A percentile compares a stretch with the other conserved stretches of the same genome.
Conservation (phyloP, 2,329 filamentous ascomycete genomes). For the Rutstroemia sp. region DNA sequence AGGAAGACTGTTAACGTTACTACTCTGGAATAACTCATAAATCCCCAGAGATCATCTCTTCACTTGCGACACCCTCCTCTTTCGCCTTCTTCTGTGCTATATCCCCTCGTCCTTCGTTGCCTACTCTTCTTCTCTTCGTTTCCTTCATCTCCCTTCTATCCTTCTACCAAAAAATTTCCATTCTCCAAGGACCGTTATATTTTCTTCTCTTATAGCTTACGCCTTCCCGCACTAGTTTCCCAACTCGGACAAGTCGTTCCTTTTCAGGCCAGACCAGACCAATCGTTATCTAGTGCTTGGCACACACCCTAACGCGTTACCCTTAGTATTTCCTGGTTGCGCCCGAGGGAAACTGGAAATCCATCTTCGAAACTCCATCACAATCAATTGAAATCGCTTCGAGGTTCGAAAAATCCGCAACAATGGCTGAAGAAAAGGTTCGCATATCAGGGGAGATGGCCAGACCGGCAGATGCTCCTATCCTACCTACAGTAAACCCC, state of each 20-base stretch:
- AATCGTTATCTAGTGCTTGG: conserved; percentile 9
- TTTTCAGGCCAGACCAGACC: neutral
- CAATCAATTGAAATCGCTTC: neutral
- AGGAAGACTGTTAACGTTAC: too few species aligned
- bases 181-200: neutral
- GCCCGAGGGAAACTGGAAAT: neutral
- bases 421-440: conserved; percentile 72
- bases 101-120: neutral
- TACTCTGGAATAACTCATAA: too few species aligned
- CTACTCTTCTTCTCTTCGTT: neutral
- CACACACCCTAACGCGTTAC: neutral
- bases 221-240: neutral
- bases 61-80: neutral
- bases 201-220: neutral
- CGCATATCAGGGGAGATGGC: conserved; percentile 73
- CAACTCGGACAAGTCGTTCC: neutral
- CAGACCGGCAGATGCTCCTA: conserved; percentile 47
- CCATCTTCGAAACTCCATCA: neutral
- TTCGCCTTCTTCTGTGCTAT: neutral
- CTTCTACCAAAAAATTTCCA: neutral
- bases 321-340: neutral
- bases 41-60: too few species aligned
- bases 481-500: conserved; percentile 74
- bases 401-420: conserved; percentile 22
- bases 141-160: neutral